Base-by-base conservation (phyloP, 148 eudicot species). In the Diospyros kaki region DNA sequence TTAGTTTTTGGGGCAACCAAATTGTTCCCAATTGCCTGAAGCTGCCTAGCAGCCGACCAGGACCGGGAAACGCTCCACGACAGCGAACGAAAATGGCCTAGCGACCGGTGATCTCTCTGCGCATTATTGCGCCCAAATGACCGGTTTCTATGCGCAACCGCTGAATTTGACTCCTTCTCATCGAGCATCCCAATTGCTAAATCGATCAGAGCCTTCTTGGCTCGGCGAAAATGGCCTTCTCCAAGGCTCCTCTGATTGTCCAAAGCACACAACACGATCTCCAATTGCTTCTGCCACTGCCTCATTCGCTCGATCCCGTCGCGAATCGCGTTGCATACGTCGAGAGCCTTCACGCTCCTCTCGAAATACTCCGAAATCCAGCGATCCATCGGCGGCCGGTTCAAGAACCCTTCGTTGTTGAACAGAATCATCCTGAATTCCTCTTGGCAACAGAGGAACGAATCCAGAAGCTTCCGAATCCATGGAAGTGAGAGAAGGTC, bases 21-120 rank as follows among this genome's bases (percentile, higher is more conserved):
- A 12, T 83, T 91, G 56, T 77, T 70, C 62, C 88, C 88, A 66
- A 93, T 89, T 40, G 92, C 93, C 71, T 90, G 98, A 41, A 93
- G 77, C 70, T 93, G 98, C 74, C 74, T 86, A 10, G 90, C 84
- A 52, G 98, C 96, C 0, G 98, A 93, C 98, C 98, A 93, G 6
- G 83, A 72, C 80, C 93, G 64, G 6, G 96, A 93, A 77, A 93
- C 98, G 61, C 98, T 89, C 96, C 98, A 93, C 1, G 98, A 93
- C 6, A 93, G 59, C 0, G 98, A 89, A 50, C 91, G 68, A 58
- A 76, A 86, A 81, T 90, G 82, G 17, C 86, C 80, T 42, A 83
- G 66, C 39, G 78, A 85, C 79, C 71, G 81, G 4, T 74, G 78
- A 56, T 89, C 89, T 52, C 76, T 86, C 3, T 79, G 68, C 15